Base-by-base conservation (phyloP, 2,329 filamentous ascomycete genomes). In the Aphanoascus verrucosus region DNA sequence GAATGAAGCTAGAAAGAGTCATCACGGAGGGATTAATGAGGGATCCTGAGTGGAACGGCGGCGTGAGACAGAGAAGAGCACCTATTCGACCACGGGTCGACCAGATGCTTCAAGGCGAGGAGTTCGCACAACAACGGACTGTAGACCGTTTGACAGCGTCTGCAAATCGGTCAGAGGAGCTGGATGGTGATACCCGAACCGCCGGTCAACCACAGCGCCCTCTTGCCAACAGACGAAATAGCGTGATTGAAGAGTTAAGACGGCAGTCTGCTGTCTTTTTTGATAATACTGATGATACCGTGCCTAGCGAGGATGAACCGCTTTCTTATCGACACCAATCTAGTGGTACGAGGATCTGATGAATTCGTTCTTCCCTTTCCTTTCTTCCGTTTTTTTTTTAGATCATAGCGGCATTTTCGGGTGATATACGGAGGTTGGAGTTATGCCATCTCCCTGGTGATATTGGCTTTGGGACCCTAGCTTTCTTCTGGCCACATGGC, bases 1-100 rank as follows among this genome's bases (percentile, higher is more conserved):
- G 93, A 49, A 79, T 96, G 60, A 88, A 87, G 62, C 75, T 96
- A 7, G 93, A 98, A 71, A 77, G 83, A 48, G 65, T 80, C 6
- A 80, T 84, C 47, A 74, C 81, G 56, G 71, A 79, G 58, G 81
- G 80, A 1, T 67, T 81, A 6, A 62, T 67, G 31, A 62, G 61
- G 52, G 62, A 61, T 56, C 65, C 66, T 0, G 54, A 28, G 49
- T 64, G 20, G 58, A 58, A 32, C 38, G 35, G 23, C 19, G 43
- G 17, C 23, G 52, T 5, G 17, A 38, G 46, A 20, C 49, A 46
- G 8, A 53, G 28, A 23, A 20, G 60, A 55, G 28, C 62, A 59
- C 46, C 53, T 23, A 40, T 52, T 37, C 34, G 37, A 49, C 48
- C 54, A 19, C 45, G 37, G 3, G 2, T 32, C 11, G 40, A 53